Evolutionary conservation across 176 grass and related monocot genomes (phyloP).

Genomic region (Juncus inflexus): DNA sequence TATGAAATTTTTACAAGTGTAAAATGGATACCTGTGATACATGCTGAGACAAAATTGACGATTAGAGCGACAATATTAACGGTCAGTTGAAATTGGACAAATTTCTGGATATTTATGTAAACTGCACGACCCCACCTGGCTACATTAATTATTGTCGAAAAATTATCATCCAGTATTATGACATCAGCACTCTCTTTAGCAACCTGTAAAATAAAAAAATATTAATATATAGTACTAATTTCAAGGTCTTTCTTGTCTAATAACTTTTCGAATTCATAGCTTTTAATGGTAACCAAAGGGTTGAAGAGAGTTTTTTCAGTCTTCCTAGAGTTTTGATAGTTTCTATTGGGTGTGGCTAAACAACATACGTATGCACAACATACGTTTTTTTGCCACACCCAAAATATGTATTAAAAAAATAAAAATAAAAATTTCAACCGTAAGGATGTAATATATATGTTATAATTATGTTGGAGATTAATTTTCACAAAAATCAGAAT

Average conservation of each 20-base stretch:
- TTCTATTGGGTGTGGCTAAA: no score
- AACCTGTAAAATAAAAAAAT: constrained; percentile 32
- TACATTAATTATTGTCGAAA: constrained; percentile 47
- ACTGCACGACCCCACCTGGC: constrained; percentile 48
- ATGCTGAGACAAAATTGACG: constrained; percentile 44
- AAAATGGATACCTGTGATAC: constrained; percentile 34
- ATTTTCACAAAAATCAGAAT: no score
- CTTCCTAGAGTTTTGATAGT: no score
- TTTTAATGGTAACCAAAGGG: neutral
- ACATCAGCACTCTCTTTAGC: constrained; percentile 57
- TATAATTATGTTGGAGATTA: no score
- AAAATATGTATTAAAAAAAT: no score
- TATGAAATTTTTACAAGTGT: no score
- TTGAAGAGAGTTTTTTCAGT: neutral
- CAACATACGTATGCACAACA: no score
- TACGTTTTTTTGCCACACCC: no score
- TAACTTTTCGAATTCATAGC: neutral
- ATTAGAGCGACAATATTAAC: constrained; percentile 48
- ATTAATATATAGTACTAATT: no score
- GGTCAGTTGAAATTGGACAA: constrained; percentile 52
- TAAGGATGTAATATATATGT: no score
- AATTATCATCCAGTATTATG: constrained; percentile 49
- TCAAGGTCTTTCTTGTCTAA: neutral
- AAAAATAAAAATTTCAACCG: no score
- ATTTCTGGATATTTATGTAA: constrained; percentile 50